Percentiles rank a stretch among this genome's conserved stretches.
Evolutionary conservation across 257 asterid genomes (phyloP).

Genomic region (Perilla frutescens): DNA sequence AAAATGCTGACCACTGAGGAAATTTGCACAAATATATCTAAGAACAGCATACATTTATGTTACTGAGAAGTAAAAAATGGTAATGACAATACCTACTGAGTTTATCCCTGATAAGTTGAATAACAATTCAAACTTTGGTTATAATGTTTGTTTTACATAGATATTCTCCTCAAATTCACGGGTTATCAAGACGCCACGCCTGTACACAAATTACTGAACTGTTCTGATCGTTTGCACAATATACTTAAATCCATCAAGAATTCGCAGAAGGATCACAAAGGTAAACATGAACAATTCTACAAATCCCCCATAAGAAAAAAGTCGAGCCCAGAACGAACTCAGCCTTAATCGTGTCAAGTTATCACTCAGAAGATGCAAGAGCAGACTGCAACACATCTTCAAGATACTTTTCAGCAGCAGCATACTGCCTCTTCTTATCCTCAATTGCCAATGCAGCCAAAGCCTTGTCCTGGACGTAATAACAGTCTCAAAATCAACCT

Average conservation of each 20-base stretch:
- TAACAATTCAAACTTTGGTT: not conserved
- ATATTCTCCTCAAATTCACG: not conserved
- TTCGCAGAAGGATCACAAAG: conserved; percentile 9
- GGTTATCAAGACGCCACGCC: not conserved
- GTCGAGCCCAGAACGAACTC: conserved; percentile 13
- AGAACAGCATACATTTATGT: not conserved
- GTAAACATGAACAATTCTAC: conserved; percentile 15
- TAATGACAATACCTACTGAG: not conserved
- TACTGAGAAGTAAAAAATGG: not conserved
- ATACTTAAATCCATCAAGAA: conserved; percentile 23
- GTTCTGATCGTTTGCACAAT: not conserved
- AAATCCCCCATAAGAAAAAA: conserved; percentile 3
- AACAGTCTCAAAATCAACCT: conserved; percentile 19
- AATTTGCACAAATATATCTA: not conserved
- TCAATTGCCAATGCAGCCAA: conserved; percentile 94
- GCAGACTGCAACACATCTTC: conserved; percentile 98
- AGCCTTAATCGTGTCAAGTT: conserved; percentile 14
- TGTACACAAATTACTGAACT: conserved; percentile 13
- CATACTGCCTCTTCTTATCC: conserved; percentile 93
- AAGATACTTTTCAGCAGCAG: conserved; percentile 95
- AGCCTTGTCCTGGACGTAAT: conserved; percentile 80
- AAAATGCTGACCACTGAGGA: not conserved
- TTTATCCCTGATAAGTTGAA: not conserved
- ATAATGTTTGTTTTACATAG: conserved; percentile 15
- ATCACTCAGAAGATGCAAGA: conserved; percentile 77